Evolutionary conservation across 2,329 filamentous ascomycete genomes (phyloP).

Genomic region (Cucurbitaria berberidis): DNA sequence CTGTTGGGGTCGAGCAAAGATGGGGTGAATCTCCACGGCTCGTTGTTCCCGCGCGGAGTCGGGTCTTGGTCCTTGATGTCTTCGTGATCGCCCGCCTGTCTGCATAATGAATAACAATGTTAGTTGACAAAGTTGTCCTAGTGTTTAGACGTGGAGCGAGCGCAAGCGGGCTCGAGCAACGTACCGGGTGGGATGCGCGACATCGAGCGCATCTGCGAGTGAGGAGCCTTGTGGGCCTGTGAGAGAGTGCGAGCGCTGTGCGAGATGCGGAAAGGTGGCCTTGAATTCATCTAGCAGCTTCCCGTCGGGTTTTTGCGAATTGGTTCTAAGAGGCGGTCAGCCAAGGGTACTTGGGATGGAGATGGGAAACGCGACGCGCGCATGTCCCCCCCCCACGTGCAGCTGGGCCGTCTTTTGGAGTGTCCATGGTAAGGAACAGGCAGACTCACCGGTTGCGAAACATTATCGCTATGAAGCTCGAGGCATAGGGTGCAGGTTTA

Average conservation of each 20-base stretch:
- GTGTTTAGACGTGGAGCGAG: constrained; percentile 7
- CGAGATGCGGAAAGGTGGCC: constrained; percentile 78
- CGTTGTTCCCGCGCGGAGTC: constrained; percentile 78
- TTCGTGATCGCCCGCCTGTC: constrained; percentile 54
- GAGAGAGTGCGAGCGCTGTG: constrained; percentile 52
- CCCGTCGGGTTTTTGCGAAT: constrained; percentile 83
- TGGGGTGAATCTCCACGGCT: constrained; percentile 87
- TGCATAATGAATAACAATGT: constrained; percentile 39
- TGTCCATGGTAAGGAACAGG: constrained; percentile 4
- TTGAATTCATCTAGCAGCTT: constrained; percentile 85
- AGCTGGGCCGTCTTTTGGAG: no score
- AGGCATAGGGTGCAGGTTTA: constrained; percentile 23
- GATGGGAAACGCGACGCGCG: constrained; percentile 32
- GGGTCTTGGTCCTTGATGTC: constrained; percentile 78
- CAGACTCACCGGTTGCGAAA: constrained; percentile 56
- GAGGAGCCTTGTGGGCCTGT: constrained; percentile 52
- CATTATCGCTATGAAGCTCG: constrained; percentile 47
- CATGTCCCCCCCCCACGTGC: constrained; percentile 26
- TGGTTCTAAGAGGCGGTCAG: constrained; percentile 62
- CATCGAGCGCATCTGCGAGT: constrained; percentile 55
- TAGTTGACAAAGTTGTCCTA: constrained; percentile 12
- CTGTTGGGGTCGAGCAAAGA: constrained; percentile 86
- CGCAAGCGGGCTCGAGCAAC: constrained; percentile 31
- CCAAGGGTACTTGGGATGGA: background rate
- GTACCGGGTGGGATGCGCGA: constrained; percentile 54